These are phyloP conservation scores for Barnettozyma pratensis DNA, from an alignment of 805 yeast genomes.

Conservation along the genomic window DNA sequence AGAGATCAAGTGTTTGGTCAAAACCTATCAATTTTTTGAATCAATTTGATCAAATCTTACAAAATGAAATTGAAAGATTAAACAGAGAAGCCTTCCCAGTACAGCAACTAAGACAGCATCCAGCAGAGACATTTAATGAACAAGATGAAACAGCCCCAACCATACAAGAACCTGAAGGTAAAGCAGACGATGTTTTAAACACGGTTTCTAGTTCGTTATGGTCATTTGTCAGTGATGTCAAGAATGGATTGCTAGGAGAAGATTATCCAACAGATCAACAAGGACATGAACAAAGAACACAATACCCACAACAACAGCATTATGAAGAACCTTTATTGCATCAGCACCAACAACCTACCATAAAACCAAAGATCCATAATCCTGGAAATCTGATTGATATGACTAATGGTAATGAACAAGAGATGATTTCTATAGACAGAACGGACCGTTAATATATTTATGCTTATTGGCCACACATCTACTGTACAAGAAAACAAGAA, in stretches of 20 bases:
- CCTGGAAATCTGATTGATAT: neutral
- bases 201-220: slow-evolving; percentile 38
- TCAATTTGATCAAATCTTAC: slow-evolving; percentile 63
- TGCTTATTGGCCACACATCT: neutral
- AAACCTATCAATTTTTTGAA: slow-evolving; percentile 59
- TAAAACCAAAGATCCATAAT: neutral
- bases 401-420: slow-evolving; percentile 13
- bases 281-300: no score
- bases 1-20: slow-evolving; percentile 34
- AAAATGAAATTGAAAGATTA: slow-evolving; percentile 57
- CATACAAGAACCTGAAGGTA: neutral
- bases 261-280: slow-evolving; percentile 13
- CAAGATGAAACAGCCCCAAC: slow-evolving; percentile 2
- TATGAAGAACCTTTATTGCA: no score
- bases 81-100: slow-evolving; percentile 20
- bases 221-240: slow-evolving; percentile 48
- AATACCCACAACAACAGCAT: no score
- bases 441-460: neutral
- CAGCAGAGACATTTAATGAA: neutral
- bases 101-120: slow-evolving; percentile 1
- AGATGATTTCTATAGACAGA: slow-evolving; percentile 17
- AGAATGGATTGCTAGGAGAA: slow-evolving; percentile 34
- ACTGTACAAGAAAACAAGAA: no score
- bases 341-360: neutral
- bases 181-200: slow-evolving; percentile 28